phyloP scores from a whole-genome alignment of 1,284 basidiomycete species.

The Sporisorium reilianum region DNA sequence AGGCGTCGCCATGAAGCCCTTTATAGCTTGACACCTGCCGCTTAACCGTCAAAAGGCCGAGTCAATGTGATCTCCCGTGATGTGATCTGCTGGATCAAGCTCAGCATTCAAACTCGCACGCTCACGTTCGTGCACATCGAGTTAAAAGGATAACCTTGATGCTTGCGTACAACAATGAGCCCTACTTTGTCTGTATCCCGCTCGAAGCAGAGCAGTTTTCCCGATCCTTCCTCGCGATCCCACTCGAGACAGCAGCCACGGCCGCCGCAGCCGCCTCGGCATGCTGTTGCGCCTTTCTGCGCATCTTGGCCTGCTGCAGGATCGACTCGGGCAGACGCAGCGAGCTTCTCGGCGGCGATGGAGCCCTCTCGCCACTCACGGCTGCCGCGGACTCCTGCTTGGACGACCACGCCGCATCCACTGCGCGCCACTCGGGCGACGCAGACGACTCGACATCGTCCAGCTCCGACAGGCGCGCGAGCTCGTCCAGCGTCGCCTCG shows the following conservation, averaged over 20 bases:
- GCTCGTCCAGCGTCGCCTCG: conserved; percentile 56
- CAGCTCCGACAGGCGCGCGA: conserved; percentile 48
- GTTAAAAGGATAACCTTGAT: background rate
- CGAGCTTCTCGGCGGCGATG: conserved; percentile 12
- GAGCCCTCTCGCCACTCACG: background rate
- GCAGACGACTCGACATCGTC: conserved; percentile 26
- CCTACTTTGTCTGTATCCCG: background rate
- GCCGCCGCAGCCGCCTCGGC: conserved; percentile 22
- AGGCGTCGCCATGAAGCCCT: no score
- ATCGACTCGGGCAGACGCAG: conserved; percentile 28
- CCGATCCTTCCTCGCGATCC: conserved; percentile 37
- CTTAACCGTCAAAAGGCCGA: no score
- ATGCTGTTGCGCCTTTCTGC: conserved; percentile 22
- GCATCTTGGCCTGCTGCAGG: conserved; percentile 25
- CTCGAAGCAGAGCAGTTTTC: conserved; percentile 6
- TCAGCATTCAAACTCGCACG: background rate
- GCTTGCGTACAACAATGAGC: background rate
- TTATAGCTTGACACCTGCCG: no score
- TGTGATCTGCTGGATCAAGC: no score
- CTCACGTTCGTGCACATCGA: no score
- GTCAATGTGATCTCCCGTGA: no score
- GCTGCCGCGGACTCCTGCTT: conserved; percentile 1
- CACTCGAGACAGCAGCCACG: conserved; percentile 27
- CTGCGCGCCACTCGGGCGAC: conserved; percentile 21
- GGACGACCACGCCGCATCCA: conserved; percentile 11